phyloP scores from a whole-genome alignment of 2,329 filamentous ascomycete species.

The Dothidotthia symphoricarpi region DNA sequence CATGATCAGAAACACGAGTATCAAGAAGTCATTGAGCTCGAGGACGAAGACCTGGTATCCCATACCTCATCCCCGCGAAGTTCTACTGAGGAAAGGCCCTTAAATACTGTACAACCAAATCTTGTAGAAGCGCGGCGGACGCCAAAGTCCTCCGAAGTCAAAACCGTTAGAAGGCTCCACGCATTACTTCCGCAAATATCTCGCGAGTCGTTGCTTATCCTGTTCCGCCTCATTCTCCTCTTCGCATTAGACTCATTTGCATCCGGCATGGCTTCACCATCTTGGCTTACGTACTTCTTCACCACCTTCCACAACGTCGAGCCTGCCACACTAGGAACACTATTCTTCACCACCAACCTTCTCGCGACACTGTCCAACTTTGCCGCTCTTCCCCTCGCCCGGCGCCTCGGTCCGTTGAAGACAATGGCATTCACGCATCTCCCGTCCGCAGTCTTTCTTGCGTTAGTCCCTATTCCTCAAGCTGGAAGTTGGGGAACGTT shows the following conservation, averaged over 20 bases:
- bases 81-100: not conserved
- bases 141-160: too few species aligned
- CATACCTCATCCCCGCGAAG: slow-evolving; percentile 1
- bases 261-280: slow-evolving; percentile 59
- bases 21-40: slow-evolving; percentile 8
- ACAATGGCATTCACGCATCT: slow-evolving; percentile 29
- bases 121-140: not conserved
- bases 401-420: slow-evolving; percentile 54
- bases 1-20: slow-evolving; percentile 2
- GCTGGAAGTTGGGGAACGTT: slow-evolving; percentile 3
- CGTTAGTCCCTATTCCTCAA: slow-evolving; percentile 12
- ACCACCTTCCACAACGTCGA: not conserved
- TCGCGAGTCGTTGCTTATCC: slow-evolving; percentile 49
- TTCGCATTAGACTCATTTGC: slow-evolving; percentile 66
- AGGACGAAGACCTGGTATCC: slow-evolving; percentile 21
- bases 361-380: slow-evolving; percentile 47
- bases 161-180: not conserved
- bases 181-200: slow-evolving; percentile 54
- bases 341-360: slow-evolving; percentile 31
- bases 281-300: slow-evolving; percentile 12
- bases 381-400: slow-evolving; percentile 61
- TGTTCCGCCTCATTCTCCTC: slow-evolving; percentile 60
- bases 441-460: slow-evolving; percentile 20
- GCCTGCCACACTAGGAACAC: not conserved
- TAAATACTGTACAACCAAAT: slow-evolving; percentile 1